Conservation (phyloP, 495 filamentous ascomycete genomes). For the Hypomontagnella submonticulosa region DNA sequence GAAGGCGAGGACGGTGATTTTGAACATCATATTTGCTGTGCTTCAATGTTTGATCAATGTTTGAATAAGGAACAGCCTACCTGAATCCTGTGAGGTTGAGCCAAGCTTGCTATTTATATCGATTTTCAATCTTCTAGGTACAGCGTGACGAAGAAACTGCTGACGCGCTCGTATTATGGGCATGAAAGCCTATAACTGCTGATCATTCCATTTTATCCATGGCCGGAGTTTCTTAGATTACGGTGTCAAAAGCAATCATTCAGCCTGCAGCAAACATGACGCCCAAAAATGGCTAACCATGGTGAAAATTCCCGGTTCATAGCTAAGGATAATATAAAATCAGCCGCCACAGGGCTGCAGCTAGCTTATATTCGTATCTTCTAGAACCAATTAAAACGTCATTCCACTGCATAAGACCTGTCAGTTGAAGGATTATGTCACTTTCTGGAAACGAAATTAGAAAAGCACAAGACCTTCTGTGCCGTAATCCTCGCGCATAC, state of each 20-base stretch:
- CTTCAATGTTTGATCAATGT: too few species aligned
- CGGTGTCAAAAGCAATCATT: conserved; percentile 8
- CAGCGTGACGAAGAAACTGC: conserved; percentile 6
- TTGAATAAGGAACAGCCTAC: too few species aligned
- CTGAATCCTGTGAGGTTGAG: background rate
- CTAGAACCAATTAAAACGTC: conserved; percentile 22
- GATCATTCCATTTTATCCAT: conserved; percentile 36
- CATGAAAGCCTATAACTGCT: conserved; percentile 15
- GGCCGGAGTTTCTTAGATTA: conserved; percentile 1
- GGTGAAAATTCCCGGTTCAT: conserved; percentile 21
- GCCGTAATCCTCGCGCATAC: conserved; percentile 2
- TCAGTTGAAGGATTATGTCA: conserved; percentile 14
- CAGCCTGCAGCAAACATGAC: conserved; percentile 17
- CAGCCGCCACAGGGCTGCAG: conserved; percentile 24
- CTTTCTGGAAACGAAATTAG: conserved; percentile 1
- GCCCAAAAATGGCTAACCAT: conserved; percentile 26
- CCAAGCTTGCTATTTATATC: conserved; percentile 7
- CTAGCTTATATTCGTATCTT: background rate
- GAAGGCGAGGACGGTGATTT: conserved; percentile 13
- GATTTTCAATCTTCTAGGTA: background rate
- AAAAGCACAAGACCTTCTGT: conserved; percentile 1
- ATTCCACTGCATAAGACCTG: background rate
- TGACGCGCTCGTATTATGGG: conserved; percentile 4
- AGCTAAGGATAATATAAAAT: conserved; percentile 35
- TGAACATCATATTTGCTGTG: conserved; percentile 27